Conservation (phyloP, 495 filamentous ascomycete species). For the Penicillium nucicola region DNA sequence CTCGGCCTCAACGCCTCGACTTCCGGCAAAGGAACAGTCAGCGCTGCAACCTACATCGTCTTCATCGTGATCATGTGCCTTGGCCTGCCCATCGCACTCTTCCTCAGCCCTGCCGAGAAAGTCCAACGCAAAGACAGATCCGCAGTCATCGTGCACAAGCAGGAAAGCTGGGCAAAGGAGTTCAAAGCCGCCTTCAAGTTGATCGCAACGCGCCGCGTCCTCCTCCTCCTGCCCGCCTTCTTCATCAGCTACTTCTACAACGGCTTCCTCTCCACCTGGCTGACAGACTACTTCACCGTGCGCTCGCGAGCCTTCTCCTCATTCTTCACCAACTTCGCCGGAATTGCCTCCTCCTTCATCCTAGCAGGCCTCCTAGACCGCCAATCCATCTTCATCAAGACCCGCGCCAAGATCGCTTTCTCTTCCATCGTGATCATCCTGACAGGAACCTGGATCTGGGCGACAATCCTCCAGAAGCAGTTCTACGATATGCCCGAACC, state of each 20-base stretch:
- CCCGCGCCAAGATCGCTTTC: conserved; percentile 27
- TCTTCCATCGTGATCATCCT: conserved; percentile 22
- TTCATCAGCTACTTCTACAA: conserved; percentile 41
- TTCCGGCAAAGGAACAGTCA: conserved; percentile 21
- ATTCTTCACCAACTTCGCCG: conserved; percentile 36
- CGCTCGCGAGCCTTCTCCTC: conserved; percentile 32
- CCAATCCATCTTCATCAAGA: conserved; percentile 33
- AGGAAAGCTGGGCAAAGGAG: conserved; percentile 24
- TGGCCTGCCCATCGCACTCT: conserved; percentile 26
- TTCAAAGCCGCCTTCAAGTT: conserved; percentile 28
- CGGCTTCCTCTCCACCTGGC: conserved; percentile 30
- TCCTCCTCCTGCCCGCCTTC: conserved; percentile 28
- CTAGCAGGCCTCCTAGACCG: conserved; percentile 29
- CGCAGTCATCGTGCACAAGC: conserved; percentile 27
- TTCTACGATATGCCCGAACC: conserved; percentile 23
- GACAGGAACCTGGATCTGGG: conserved; percentile 33
- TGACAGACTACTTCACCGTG: conserved; percentile 33
- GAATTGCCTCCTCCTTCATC: conserved; percentile 30
- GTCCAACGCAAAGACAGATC: conserved; percentile 31
- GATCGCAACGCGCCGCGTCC: conserved; percentile 24
- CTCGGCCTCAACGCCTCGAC: conserved; percentile 29
- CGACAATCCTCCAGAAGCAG: conserved; percentile 27
- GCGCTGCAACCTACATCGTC: conserved; percentile 28
- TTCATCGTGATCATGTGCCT: conserved; percentile 38
- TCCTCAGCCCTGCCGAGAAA: conserved; percentile 30